A percentile compares a stretch with the other conserved stretches of the same genome.
Conservation (phyloP, 352 stramenopile genomes). For the Thraustochytrium sp. region DNA sequence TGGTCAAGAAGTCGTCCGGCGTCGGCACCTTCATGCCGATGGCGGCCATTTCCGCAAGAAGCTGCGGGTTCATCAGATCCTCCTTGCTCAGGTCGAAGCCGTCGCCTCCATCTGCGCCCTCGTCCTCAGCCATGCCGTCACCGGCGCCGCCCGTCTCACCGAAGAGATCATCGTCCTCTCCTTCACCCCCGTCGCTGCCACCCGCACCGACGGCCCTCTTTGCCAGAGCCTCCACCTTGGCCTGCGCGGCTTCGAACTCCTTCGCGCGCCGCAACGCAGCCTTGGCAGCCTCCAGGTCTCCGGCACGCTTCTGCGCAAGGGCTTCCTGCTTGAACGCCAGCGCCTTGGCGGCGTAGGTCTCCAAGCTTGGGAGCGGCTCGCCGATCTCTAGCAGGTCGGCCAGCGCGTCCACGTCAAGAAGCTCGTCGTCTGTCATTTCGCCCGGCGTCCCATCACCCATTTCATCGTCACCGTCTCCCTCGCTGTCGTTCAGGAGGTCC, state of each 20-base stretch:
- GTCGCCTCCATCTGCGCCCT: not conserved
- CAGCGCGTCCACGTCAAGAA: constrained; percentile 18
- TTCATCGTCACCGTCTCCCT: not conserved
- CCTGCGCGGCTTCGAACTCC: not conserved
- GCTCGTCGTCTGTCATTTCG: not conserved
- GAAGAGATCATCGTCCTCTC: not conserved
- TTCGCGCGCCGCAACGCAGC: not conserved
- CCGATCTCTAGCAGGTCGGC: constrained; percentile 3
- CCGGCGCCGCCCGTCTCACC: not conserved
- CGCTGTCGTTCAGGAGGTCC: not conserved
- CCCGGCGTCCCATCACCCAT: not conserved
- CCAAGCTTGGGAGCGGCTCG: not conserved
- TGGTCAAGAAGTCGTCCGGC: not conserved
- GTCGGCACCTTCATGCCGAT: constrained; percentile 28
- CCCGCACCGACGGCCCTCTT: not conserved
- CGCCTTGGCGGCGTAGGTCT: not conserved
- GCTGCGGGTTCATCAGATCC: not conserved
- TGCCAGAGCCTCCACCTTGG: not conserved
- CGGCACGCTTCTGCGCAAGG: not conserved
- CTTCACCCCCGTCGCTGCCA: not conserved
- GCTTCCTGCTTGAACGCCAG: constrained; percentile 1
- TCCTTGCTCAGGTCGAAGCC: not conserved
- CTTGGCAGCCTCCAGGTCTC: constrained; percentile 1
- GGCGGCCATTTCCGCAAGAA: constrained; percentile 7
- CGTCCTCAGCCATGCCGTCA: not conserved